phyloP scores from a whole-genome alignment of 1,139 yeast species.

The Candida neerlandica region DNA sequence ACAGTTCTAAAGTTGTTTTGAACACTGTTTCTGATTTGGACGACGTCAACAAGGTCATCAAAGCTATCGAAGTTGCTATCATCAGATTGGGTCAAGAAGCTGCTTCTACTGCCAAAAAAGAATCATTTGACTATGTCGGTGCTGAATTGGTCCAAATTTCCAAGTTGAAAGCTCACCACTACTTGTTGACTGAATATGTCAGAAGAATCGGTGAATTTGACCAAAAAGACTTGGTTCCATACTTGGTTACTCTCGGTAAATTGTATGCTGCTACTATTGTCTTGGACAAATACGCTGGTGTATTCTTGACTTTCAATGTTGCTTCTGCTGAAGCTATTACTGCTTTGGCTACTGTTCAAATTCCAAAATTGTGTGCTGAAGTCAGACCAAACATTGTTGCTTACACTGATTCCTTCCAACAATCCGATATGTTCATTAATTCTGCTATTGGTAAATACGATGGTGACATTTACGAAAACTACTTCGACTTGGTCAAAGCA shows the following conservation, averaged over 20 bases:
- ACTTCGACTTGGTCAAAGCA: constrained; percentile 40
- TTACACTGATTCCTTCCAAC: constrained; percentile 52
- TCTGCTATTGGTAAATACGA: constrained; percentile 47
- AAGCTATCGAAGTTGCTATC: constrained; percentile 46
- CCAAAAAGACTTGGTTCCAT: constrained; percentile 26
- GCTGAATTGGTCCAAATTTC: constrained; percentile 61
- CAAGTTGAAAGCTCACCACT: constrained; percentile 50
- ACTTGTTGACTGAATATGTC: constrained; percentile 35
- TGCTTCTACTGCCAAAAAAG: constrained; percentile 30
- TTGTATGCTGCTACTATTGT: constrained; percentile 34
- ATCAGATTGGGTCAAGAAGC: constrained; percentile 42
- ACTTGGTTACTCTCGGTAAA: constrained; percentile 30
- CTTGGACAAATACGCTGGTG: constrained; percentile 41
- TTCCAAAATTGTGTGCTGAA: constrained; percentile 39
- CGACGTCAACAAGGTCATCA: constrained; percentile 35
- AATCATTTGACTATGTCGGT: constrained; percentile 52
- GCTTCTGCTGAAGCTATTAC: constrained; percentile 37
- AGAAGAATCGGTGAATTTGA: constrained; percentile 26
- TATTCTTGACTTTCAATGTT: constrained; percentile 42
- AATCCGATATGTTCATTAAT: constrained; percentile 46
- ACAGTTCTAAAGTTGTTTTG: constrained; percentile 29
- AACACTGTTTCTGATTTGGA: constrained; percentile 29
- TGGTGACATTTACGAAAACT: constrained; percentile 51
- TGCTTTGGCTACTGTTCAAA: constrained; percentile 31
- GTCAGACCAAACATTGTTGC: constrained; percentile 49